Evolutionary conservation across 768 basidiomycete species (phyloP).

Genomic region (Agrocybe pediades): DNA sequence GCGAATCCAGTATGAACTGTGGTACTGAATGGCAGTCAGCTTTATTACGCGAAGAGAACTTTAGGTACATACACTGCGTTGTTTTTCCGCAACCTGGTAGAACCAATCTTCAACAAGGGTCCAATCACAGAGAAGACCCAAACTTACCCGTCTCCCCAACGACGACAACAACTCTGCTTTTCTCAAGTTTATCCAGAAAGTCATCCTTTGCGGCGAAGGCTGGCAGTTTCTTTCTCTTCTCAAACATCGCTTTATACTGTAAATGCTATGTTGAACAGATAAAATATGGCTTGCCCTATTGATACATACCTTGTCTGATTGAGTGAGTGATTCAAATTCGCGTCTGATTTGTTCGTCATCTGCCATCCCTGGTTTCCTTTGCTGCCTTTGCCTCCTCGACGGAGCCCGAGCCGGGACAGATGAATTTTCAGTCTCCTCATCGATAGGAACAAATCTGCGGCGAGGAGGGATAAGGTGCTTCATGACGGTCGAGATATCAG

Average conservation of each 20-base stretch:
- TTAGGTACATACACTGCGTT: constrained; percentile 62
- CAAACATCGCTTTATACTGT: constrained; percentile 58
- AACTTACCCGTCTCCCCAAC: constrained; percentile 84
- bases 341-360: constrained; percentile 47
- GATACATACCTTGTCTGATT: constrained; percentile 34
- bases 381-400: neutral
- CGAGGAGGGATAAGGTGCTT: constrained; percentile 51
- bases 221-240: constrained; percentile 64
- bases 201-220: constrained; percentile 69
- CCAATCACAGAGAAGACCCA: neutral
- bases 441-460: constrained; percentile 7
- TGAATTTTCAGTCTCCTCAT: neutral
- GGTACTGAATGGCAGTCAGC: constrained; percentile 55
- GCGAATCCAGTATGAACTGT: constrained; percentile 85
- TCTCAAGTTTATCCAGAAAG: constrained; percentile 60
- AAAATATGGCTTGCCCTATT: neutral
- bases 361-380: neutral
- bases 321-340: constrained; percentile 51
- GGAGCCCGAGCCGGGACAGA: neutral
- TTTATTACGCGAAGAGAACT: neutral
- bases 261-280: neutral
- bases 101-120: neutral
- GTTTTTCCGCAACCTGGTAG: constrained; percentile 83
- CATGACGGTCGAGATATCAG: constrained; percentile 71
- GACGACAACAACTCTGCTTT: constrained; percentile 73